These are phyloP conservation scores for Aspergillus tanneri DNA, from an alignment of 2,329 filamentous ascomycete species.

Conservation along the genomic window DNA sequence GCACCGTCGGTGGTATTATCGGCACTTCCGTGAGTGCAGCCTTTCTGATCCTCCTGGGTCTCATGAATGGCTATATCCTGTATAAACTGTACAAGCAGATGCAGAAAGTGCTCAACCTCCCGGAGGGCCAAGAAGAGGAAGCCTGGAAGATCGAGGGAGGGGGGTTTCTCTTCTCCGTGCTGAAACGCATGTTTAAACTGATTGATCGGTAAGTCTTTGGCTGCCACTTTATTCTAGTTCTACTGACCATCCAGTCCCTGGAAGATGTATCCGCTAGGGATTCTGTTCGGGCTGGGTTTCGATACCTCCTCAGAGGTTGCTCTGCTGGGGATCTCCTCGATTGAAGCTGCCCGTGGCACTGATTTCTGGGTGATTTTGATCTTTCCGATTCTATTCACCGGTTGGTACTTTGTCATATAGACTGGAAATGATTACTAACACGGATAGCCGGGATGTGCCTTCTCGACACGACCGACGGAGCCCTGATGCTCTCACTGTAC, in stretches of 20 bases:
- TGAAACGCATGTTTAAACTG: slow-evolving; percentile 74
- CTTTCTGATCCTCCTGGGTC: slow-evolving; percentile 77
- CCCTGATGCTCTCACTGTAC: slow-evolving; percentile 92
- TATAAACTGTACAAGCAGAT: slow-evolving; percentile 72
- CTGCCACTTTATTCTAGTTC: too few species aligned
- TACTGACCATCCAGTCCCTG: slow-evolving; percentile 52
- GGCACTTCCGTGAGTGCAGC: slow-evolving; percentile 82
- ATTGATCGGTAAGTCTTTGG: slow-evolving; percentile 56
- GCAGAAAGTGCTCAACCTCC: slow-evolving; percentile 56
- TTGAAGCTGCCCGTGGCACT: slow-evolving; percentile 82
- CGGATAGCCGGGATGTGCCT: slow-evolving; percentile 82
- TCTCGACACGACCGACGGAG: slow-evolving; percentile 87
- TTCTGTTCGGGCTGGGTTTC: slow-evolving; percentile 89
- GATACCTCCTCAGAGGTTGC: slow-evolving; percentile 95
- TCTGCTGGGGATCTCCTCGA: slow-evolving; percentile 81
- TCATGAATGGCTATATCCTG: slow-evolving; percentile 83
- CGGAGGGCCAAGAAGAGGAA: slow-evolving; percentile 48
- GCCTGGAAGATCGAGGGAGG: slow-evolving; percentile 71
- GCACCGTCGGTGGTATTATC: slow-evolving; percentile 79
- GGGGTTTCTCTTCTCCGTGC: slow-evolving; percentile 69
- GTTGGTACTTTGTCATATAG: slow-evolving; percentile 43
- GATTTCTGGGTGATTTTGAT: slow-evolving; percentile 92
- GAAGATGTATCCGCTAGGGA: slow-evolving; percentile 93
- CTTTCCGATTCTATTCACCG: slow-evolving; percentile 85
- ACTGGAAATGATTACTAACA: background rate